Base-by-base conservation (phyloP, 371 early-diverging fungal genomes). In the Funneliformis caledonium region DNA sequence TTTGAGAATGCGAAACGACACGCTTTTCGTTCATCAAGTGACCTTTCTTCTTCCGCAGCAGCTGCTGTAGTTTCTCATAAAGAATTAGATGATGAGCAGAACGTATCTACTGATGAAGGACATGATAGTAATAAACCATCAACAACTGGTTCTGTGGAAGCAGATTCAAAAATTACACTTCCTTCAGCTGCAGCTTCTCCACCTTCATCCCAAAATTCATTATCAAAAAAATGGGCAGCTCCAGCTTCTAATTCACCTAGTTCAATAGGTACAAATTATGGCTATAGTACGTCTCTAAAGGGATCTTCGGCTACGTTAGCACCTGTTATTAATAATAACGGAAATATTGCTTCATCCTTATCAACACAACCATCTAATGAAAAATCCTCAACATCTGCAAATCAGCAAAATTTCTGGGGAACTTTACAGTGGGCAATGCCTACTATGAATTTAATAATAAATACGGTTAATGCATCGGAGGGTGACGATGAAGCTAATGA, bases 401-500 rank as follows among this genome's bases (percentile, higher is more conserved):
- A 37, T n/a, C 74, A 73, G 31, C 56, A 50, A 16, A 73, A 73
- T 73, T 73, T 73, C 56, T 73, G 74, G 74, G 74, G 74, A 52
- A 73, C 52, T 56, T 33, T 73, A 10, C 59, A 73, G 16, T 50
- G 48, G 74, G 74, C 50, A 8, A 73, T 73, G 74, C 74, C 74
- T 5, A 37, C 74, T 12, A n/a, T 73, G 74, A 73, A 73, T 52
- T 42, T 73, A 31, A 22, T 73, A 14, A 73, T 73, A 12, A 73
- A 73, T 73, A 73, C 52, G 0, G 74, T 56, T 56, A 73, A 73
- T 50, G n/a, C 56, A 33, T 26, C 52, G 22, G 72, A 73, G 31
- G 74, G 56, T 4, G 74, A 73, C 56, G 74, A 50, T 0, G 74
- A 59, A 31, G 50, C 52, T 16, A 14, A 2, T 50, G 42, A 59